A percentile compares a stretch with the other conserved stretches of the same genome.
Conservation (phyloP, 1,139 yeast genomes). For the Scheffersomyces lignicola region DNA sequence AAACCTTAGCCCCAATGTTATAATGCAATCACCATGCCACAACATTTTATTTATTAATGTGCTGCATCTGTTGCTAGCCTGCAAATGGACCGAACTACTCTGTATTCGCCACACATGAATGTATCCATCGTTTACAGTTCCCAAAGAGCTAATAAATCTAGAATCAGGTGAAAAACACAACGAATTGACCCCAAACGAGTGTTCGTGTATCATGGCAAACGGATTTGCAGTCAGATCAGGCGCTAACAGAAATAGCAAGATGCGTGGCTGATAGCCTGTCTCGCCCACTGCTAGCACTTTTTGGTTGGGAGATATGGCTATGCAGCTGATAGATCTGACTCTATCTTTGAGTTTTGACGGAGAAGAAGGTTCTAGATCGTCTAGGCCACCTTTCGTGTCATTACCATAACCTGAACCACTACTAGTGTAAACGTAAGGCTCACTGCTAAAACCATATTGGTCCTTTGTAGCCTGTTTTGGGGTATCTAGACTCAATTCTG, state of each 20-base stretch:
- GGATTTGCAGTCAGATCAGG: conserved; percentile 48
- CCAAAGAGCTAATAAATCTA: conserved; percentile 55
- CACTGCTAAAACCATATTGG: conserved; percentile 30
- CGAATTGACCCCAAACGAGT: conserved; percentile 58
- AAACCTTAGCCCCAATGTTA: conserved; percentile 59
- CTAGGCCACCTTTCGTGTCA: conserved; percentile 4
- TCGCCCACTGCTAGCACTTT: conserved; percentile 65
- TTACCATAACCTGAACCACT: conserved; percentile 7
- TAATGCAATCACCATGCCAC: conserved; percentile 54
- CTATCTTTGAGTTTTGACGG: conserved; percentile 42
- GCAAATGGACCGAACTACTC: conserved; percentile 16
- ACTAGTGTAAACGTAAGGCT: conserved; percentile 24
- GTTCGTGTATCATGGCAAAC: conserved; percentile 55
- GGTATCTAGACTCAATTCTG: conserved; percentile 7
- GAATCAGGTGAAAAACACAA: conserved; percentile 63
- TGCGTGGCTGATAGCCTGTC: conserved; percentile 63
- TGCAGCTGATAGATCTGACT: conserved; percentile 54
- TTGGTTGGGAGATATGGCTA: conserved; percentile 56
- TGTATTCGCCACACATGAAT: conserved; percentile 53
- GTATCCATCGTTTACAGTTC: conserved; percentile 65
- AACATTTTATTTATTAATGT: conserved; percentile 52
- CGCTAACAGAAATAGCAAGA: conserved; percentile 59
- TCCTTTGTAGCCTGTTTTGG: conserved; percentile 23
- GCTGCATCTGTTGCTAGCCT: conserved; percentile 60
- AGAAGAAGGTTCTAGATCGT: conserved; percentile 13